Evolutionary conservation across 257 asterid species (phyloP).

Genomic region (Verbascum thapsus): DNA sequence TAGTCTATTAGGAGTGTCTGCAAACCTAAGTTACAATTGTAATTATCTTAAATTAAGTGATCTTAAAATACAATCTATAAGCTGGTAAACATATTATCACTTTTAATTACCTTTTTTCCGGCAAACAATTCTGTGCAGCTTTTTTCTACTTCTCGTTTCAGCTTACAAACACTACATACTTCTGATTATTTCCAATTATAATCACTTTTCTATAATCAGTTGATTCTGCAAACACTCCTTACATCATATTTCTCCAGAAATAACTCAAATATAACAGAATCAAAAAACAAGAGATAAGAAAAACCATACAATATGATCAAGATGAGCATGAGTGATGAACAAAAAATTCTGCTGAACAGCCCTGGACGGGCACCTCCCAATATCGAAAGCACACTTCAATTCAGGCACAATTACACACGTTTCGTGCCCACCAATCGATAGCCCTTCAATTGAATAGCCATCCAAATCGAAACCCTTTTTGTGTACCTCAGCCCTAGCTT

Average conservation of each 20-base stretch:
- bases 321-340: conserved; percentile 97
- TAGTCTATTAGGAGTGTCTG: too few relatives aligned
- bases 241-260: background rate
- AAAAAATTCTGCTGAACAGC: conserved; percentile 89
- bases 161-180: background rate
- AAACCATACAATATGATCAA: conserved; percentile 85
- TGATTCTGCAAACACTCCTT: too few relatives aligned
- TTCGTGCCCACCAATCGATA: conserved; percentile 92
- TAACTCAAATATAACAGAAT: background rate
- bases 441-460: conserved; percentile 80
- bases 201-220: too few relatives aligned
- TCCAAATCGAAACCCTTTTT: conserved; percentile 59
- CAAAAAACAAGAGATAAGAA: background rate
- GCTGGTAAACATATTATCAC: too few relatives aligned
- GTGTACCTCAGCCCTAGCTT: conserved; percentile 88
- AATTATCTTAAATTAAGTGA: too few relatives aligned
- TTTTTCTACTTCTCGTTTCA: too few relatives aligned
- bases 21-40: too few relatives aligned
- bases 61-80: too few relatives aligned
- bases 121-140: too few relatives aligned
- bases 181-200: too few relatives aligned
- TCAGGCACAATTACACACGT: conserved; percentile 95
- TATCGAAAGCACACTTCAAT: conserved; percentile 84
- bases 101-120: too few relatives aligned
- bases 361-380: conserved; percentile 90